Evolutionary conservation across 2,329 filamentous ascomycete genomes (phyloP).

Genomic region (Passalora sequoiae): DNA sequence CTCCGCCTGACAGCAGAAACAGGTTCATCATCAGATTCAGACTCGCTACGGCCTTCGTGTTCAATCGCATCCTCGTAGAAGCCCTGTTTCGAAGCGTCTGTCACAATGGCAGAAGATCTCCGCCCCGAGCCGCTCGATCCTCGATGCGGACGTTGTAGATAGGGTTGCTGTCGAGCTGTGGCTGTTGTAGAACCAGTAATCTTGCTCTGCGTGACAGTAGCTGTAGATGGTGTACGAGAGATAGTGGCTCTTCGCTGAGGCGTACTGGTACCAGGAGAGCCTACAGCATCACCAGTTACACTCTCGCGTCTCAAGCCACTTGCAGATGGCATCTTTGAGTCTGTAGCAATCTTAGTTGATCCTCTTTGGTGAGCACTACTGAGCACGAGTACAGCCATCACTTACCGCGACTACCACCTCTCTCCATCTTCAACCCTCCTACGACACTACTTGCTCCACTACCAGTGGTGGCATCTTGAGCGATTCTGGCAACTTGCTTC

Average conservation of each 20-base stretch:
- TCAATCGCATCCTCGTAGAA: slow-evolving; percentile 27
- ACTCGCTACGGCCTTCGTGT: slow-evolving; percentile 28
- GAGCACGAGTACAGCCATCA: no score
- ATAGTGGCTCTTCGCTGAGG: slow-evolving; percentile 20
- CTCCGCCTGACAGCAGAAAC: slow-evolving; percentile 36
- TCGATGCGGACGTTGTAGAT: slow-evolving; percentile 23
- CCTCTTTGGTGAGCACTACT: no score
- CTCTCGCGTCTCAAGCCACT: slow-evolving; percentile 12
- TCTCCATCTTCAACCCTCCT: slow-evolving; percentile 46
- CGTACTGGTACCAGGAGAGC: slow-evolving; percentile 8
- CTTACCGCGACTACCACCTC: slow-evolving; percentile 46
- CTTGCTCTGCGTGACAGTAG: slow-evolving; percentile 43
- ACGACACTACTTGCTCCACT: slow-evolving; percentile 24
- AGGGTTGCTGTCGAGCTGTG: slow-evolving; percentile 15
- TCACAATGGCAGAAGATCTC: slow-evolving; percentile 15
- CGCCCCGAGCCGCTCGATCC: slow-evolving; percentile 35
- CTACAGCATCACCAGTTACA: slow-evolving; percentile 5
- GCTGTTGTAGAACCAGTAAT: slow-evolving; percentile 15
- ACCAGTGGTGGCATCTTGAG: slow-evolving; percentile 42
- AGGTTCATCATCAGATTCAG: slow-evolving; percentile 35
- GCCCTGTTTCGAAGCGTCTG: slow-evolving; percentile 22
- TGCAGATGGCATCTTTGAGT: slow-evolving; percentile 15
- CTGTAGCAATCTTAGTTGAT: slow-evolving; percentile 5
- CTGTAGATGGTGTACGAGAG: slow-evolving; percentile 46
- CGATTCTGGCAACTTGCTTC: slow-evolving; percentile 72